Evolutionary conservation across 192 early-diverging fungal species (phyloP), one percentile per base, ranked within the genome.

Genomic region (Backusella psychrophila): DNA sequence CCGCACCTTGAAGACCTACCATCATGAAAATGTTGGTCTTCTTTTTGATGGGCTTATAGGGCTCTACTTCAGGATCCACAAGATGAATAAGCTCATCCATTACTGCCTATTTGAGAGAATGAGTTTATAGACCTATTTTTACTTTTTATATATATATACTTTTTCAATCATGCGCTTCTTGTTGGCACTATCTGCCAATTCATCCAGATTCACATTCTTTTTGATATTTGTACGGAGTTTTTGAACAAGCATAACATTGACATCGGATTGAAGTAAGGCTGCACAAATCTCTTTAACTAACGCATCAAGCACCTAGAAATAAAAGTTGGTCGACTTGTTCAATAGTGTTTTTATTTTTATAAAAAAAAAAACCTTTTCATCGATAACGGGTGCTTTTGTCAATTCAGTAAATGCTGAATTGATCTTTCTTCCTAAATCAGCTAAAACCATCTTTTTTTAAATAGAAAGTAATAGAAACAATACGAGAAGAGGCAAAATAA

Each of bases 1-100:
- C 97, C 69, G 90, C 90, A 76, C 97, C 97, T 75, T 98, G 97
- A 78, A 98, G 82, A 75, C 97, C 97, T 33, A 98, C 97, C 90
- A 98, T 97, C 97, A 98, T 98, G 66, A 98, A 90, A 9, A 98
- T 87, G 81, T 96, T 97, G 31, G 88, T 67, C 78, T 90, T 91
- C 21, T 93, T 91, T 81, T 96, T 97, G 49, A 89, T 88, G 49
- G 96, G 96, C 77, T 89, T 91, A 83, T 91, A 97, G n/a, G 94
- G 86, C 70, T 96, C 92, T 17, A 91, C 91, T 52, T 93, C 92
- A 1, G 96, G 95, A 80, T 95, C 95, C 1, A 98, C 95, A 38
- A 98, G 87, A 14, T 88, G 77, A 46, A 88, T 91, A 38, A 98
- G 89, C 79, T 98, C 96, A 75, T 98, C 96, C 81, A 93, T 93